These are phyloP conservation scores for Yamadazyma sp. DNA, from an alignment of 805 yeast genomes.

Conservation along the genomic window DNA sequence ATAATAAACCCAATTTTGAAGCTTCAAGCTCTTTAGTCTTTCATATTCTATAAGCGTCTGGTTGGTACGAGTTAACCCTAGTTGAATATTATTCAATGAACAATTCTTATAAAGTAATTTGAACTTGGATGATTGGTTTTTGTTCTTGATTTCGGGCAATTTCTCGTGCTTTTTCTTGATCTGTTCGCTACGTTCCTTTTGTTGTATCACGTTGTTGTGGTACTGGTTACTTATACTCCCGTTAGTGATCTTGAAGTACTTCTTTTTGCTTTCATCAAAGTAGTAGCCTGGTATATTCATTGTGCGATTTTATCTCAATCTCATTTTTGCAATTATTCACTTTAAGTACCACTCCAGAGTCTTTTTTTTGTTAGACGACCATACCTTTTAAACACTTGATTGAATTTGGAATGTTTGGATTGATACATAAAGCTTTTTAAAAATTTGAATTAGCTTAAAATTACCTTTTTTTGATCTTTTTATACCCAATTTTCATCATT, in stretches of 20 bases:
- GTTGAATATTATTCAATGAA: conserved; percentile 7
- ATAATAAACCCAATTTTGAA: conserved; percentile 3
- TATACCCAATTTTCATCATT: too few relatives aligned
- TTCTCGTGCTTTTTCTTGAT: conserved; percentile 4
- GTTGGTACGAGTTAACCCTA: conserved; percentile 10
- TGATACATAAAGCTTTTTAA: too few relatives aligned
- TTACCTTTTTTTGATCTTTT: too few relatives aligned
- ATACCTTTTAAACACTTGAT: too few relatives aligned
- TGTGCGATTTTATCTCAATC: neutral
- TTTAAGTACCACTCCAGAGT: neutral
- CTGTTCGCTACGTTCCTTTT: conserved; percentile 17
- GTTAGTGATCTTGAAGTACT: conserved; percentile 32
- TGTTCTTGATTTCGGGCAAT: too few relatives aligned
- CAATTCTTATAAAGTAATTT: conserved; percentile 6
- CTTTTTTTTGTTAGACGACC: too few relatives aligned
- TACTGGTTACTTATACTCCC: conserved; percentile 22
- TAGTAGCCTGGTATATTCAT: conserved; percentile 31
- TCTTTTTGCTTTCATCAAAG: conserved; percentile 24
- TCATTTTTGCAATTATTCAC: too few relatives aligned
- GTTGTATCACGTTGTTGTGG: conserved; percentile 27
- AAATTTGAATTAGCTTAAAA: too few relatives aligned
- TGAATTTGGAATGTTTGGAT: too few relatives aligned
- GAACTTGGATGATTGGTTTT: conserved; percentile 8
- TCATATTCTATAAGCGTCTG: conserved; percentile 10
- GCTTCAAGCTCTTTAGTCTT: conserved; percentile 5